Base-by-base conservation (phyloP, 2,329 filamentous ascomycete species). In the Diaporthe humulicola region DNA sequence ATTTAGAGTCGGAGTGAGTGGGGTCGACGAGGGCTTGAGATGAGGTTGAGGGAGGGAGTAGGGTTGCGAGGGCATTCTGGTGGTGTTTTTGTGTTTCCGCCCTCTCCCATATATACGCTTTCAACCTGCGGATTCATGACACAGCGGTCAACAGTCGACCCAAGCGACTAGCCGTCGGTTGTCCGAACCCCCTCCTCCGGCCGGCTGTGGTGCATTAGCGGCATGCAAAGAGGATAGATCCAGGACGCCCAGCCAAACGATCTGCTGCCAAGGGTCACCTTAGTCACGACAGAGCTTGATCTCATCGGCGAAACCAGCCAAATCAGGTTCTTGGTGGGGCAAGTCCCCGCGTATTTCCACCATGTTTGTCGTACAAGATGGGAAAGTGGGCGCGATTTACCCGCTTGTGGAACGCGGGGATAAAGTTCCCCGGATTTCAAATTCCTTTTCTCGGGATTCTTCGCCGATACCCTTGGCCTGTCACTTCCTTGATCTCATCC, bases 121-220 rank as follows among this genome's bases (percentile, higher is more conserved):
- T 52, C 30, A 15, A 25, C 30, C 61, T 67, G 30, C 61, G 15
- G 14, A 4, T 52, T 25, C 45, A 17, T 38, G 45, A 67, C 30
- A 67, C 61, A 52, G 61, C 61, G 61, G 61, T 67, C 61, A 67
- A 67, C 61, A 67, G 61, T 67, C 61, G n/a, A 67, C 61, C 61
- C 30, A 25, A 33, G 19, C 42, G 14, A 25, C 28, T n/a, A 52
- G 28, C 52, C 42, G 42, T 50, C 42, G 28, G 61, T n/a, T 50
- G 61, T 67, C 28, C 14, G n/a, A 52, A 19, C 61, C 61, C 58
- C 61, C 61, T 67, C 61, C 38, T 52, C 61, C 61, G 61, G 61
- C 61, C 45, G 61, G 61, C 61, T 36, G 17, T 30, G 14, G 5
- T 52, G 61, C 61, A 67, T 67, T 67, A 67, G 61, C 61, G 45